Conservation (phyloP, 1,139 yeast species). For the Meyerozyma smithsonii region DNA sequence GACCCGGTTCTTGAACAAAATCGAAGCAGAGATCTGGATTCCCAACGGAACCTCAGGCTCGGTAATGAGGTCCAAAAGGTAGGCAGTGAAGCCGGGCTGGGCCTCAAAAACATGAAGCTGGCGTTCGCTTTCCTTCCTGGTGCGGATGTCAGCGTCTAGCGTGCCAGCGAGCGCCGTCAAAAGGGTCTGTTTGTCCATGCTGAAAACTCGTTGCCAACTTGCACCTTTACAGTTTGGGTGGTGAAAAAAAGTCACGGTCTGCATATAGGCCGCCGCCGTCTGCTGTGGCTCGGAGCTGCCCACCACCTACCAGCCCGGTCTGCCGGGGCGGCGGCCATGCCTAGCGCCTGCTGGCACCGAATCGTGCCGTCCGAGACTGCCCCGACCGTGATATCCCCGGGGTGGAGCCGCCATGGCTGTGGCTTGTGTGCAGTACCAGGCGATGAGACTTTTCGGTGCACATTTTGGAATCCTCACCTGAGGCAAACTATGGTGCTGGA, state of each 20-base stretch:
- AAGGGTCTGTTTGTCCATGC: conserved; percentile 42
- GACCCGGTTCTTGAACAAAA: conserved; percentile 64
- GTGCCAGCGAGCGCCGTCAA: conserved; percentile 42
- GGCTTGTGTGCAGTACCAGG: neutral
- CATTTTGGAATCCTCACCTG: neutral
- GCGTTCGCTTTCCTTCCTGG: conserved; percentile 40
- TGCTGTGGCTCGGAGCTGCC: too few species aligned
- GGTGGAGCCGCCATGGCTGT: too few species aligned
- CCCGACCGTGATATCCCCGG: too few species aligned
- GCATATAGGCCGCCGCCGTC: neutral
- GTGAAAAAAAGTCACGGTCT: neutral
- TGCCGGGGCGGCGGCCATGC: too few species aligned
- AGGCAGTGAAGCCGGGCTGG: conserved; percentile 55
- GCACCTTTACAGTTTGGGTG: neutral
- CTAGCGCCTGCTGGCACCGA: too few species aligned
- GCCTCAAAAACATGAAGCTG: conserved; percentile 37
- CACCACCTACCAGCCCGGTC: too few species aligned
- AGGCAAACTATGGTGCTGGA: conserved; percentile 16
- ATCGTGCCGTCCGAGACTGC: too few species aligned
- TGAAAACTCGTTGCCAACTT: neutral
- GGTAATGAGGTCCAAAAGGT: conserved; percentile 48
- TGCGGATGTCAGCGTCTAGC: conserved; percentile 33
- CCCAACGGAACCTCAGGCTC: conserved; percentile 45
- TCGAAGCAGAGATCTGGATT: conserved; percentile 58
- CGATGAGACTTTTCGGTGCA: conserved; percentile 1